These are phyloP conservation scores for Penicillium antarcticum DNA, from an alignment of 495 filamentous ascomycete genomes.

Conservation along the genomic window DNA sequence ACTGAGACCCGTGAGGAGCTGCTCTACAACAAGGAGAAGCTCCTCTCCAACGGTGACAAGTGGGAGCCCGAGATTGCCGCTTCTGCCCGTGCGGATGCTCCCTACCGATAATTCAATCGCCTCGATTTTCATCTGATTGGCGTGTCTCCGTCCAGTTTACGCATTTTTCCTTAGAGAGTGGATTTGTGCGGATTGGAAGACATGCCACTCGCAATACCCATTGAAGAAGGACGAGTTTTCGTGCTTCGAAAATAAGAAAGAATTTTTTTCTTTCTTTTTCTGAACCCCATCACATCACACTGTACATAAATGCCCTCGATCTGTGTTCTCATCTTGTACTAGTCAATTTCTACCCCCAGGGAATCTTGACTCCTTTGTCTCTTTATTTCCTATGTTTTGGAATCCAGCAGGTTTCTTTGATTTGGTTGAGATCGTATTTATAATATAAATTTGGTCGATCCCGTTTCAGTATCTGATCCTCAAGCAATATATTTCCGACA, in stretches of 20 bases:
- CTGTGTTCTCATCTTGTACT: conserved; percentile 34
- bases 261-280: conserved; percentile 11
- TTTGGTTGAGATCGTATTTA: conserved; percentile 4
- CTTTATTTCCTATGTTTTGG: conserved; percentile 24
- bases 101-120: conserved; percentile 64
- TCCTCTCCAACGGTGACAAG: conserved; percentile 87
- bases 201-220: conserved; percentile 4
- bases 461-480: background rate
- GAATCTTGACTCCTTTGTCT: conserved; percentile 18
- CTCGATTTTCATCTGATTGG: background rate
- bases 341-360: conserved; percentile 23
- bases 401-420: conserved; percentile 23
- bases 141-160: background rate
- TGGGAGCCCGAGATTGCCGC: conserved; percentile 98
- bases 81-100: conserved; percentile 80
- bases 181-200: conserved; percentile 7
- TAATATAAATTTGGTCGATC: background rate
- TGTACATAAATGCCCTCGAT: conserved; percentile 36
- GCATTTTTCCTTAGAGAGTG: background rate
- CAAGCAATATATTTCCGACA: background rate
- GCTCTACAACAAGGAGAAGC: conserved; percentile 97
- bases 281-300: conserved; percentile 22
- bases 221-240: conserved; percentile 11
- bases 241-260: conserved; percentile 22
- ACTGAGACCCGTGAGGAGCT: conserved; percentile 97